Evolutionary conservation across 768 basidiomycete species (phyloP).

Genomic region (Tephrocybe sp.): DNA sequence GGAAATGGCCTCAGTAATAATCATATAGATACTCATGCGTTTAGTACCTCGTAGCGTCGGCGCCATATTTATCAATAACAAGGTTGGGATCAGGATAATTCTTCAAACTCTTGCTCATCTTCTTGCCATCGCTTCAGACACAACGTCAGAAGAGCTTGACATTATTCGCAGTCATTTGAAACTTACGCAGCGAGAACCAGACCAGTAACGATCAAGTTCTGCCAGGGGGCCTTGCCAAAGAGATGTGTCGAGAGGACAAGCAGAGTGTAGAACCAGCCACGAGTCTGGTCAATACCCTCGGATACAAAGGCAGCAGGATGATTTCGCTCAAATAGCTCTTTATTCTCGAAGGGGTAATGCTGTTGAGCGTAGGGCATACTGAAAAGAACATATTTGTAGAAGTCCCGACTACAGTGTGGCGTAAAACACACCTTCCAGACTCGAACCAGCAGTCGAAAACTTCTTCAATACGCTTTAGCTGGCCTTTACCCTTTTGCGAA

Average conservation of each 20-base stretch:
- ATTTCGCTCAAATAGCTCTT: constrained; percentile 76
- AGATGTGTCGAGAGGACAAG: constrained; percentile 95
- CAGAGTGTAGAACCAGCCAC: constrained; percentile 99
- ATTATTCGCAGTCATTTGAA: background rate
- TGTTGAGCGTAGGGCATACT: constrained; percentile 99
- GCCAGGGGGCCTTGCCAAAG: constrained; percentile 94
- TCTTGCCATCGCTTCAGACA: constrained; percentile 83
- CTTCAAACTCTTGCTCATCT: constrained; percentile 97
- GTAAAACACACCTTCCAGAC: constrained; percentile 79
- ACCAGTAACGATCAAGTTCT: constrained; percentile 95
- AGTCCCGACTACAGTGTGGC: background rate
- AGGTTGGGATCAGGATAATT: constrained; percentile 97
- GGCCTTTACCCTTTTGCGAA: constrained; percentile 84
- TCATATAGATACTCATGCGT: background rate
- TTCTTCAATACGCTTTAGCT: constrained; percentile 88
- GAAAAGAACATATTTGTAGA: constrained; percentile 4
- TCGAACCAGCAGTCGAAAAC: constrained; percentile 99
- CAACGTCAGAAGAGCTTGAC: background rate
- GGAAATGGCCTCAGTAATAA: background rate
- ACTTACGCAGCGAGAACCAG: constrained; percentile 92
- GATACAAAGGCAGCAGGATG: constrained; percentile 98
- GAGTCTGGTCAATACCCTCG: constrained; percentile 98
- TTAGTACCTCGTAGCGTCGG: constrained; percentile 84
- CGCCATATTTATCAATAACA: constrained; percentile 89
- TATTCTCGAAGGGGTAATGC: constrained; percentile 99